These are phyloP conservation scores for Meredithiella fracta DNA, from an alignment of 2,329 filamentous ascomycete species.

Conservation along the genomic window DNA sequence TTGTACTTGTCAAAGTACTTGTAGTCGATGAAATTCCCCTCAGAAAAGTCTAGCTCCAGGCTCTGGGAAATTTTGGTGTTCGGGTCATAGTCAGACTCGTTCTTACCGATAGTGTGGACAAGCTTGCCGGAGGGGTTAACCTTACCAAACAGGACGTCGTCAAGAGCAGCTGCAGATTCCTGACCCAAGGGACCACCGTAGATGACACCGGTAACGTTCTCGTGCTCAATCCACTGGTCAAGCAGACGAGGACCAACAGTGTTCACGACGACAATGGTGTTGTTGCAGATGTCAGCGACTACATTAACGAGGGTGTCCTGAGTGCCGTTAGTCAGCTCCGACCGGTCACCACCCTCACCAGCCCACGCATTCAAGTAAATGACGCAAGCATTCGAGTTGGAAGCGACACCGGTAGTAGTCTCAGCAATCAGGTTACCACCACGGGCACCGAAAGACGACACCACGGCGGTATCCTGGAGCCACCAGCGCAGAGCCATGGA, in stretches of 20 bases:
- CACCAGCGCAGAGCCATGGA: constrained; percentile 42
- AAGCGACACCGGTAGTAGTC: constrained; percentile 25
- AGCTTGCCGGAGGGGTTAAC: constrained; percentile 40
- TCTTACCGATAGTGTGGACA: constrained; percentile 43
- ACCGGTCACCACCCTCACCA: constrained; percentile 52
- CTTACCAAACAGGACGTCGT: constrained; percentile 40
- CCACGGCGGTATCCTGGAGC: constrained; percentile 27
- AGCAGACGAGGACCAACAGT: constrained; percentile 45
- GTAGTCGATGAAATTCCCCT: constrained; percentile 38
- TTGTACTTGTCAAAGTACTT: constrained; percentile 34
- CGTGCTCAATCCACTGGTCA: constrained; percentile 44
- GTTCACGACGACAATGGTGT: constrained; percentile 48
- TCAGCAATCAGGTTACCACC: constrained; percentile 34
- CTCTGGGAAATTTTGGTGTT: constrained; percentile 31
- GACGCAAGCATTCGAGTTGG: constrained; percentile 41
- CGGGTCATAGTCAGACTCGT: constrained; percentile 42
- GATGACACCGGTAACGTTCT: constrained; percentile 47
- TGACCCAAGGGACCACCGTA: constrained; percentile 50
- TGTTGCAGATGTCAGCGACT: constrained; percentile 41
- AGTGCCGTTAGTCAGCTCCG: constrained; percentile 46
- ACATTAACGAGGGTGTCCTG: constrained; percentile 40
- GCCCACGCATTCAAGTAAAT: constrained; percentile 52
- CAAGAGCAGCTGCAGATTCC: constrained; percentile 39
- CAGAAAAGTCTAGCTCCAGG: constrained; percentile 33
- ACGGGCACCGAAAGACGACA: constrained; percentile 39